Base-by-base conservation (phyloP, 768 basidiomycete species). In the Tremella fuciformis region DNA sequence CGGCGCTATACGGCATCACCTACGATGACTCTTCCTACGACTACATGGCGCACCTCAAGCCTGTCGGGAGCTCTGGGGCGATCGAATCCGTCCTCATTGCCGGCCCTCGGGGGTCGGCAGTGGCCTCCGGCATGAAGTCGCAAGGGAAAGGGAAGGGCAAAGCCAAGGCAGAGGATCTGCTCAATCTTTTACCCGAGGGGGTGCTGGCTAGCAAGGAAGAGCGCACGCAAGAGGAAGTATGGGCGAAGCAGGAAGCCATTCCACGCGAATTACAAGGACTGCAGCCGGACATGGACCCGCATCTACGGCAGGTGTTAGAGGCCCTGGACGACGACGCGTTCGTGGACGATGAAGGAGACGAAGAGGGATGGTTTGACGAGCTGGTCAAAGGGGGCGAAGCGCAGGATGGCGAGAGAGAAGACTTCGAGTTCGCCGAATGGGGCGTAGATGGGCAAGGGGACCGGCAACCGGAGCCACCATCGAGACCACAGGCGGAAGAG, bases 1-100 rank as follows among this genome's bases (percentile, higher is more conserved):
- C 96, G 0, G 80, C 88, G 6, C 74, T 84, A 8, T 93, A 97
- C 76, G 96, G 92, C 2, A 79, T 99, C 71, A 90, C 90, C 78
- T 98, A 84, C 78, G 92, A 98, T 79, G 93, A 99, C 73, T 87
- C 89, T 6, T 84, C 91, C 59, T 99, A 99, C 80, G 89, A 99
- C 78, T 99, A 99, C 80, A 91, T 97, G 89, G 88, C 93, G 76
- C 96, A 99, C 78, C 83, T 99, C 44, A 86, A 90, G 13, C 67
- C 83, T 1, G 84, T 89, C 50, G 90, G 89, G 2, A 69, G 83
- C 13, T 83, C 86, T 57, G 88, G 89, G 72, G 88, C 86, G 44
- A 24, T 57, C 46, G 88, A 88, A 11, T 66, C 65, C 4, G 60
- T 63, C 24, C 42, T 70, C 40, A 61, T 72, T 13, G 59, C 71